Conservation (phyloP, 495 filamentous ascomycete genomes). For the Trichoderma erinaceum region DNA sequence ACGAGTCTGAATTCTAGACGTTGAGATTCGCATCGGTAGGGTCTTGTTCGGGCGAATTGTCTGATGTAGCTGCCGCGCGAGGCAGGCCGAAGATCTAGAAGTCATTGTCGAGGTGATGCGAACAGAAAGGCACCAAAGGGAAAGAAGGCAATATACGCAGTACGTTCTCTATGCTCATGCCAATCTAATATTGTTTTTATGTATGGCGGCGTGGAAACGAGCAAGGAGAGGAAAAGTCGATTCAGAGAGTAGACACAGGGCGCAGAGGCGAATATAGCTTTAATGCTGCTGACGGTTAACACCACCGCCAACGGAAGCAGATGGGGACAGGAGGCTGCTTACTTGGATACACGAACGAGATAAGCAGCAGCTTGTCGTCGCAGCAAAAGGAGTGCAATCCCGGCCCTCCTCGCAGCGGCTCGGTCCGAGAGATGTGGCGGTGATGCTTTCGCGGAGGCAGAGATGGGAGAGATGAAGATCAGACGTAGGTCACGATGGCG, state of each 20-base stretch:
- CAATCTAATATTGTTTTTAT: not conserved
- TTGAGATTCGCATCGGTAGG: not conserved
- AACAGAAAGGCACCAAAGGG: not conserved
- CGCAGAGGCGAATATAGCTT: not conserved
- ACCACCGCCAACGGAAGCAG: not conserved
- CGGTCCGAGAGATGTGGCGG: slow-evolving; percentile 2
- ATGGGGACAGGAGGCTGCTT: not conserved
- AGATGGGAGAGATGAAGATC: not conserved
- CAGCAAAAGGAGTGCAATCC: not conserved
- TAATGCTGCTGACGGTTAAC: not conserved
- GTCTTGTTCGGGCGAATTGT: not conserved
- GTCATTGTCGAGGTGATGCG: not conserved
- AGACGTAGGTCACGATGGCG: not conserved
- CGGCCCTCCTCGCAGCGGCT: not conserved
- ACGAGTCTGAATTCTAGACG: not conserved
- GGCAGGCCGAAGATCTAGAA: not conserved
- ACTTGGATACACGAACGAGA: not conserved
- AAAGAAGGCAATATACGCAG: not conserved
- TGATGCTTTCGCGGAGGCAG: not conserved
- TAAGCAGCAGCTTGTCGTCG: not conserved
- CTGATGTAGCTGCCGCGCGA: not conserved
- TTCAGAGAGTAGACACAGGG: not conserved
- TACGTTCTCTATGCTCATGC: not conserved
- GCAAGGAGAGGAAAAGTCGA: not conserved
- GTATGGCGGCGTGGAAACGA: not conserved